Conservation (phyloP, 345 rosid genomes). For the Arabidopsis arenosa region DNA sequence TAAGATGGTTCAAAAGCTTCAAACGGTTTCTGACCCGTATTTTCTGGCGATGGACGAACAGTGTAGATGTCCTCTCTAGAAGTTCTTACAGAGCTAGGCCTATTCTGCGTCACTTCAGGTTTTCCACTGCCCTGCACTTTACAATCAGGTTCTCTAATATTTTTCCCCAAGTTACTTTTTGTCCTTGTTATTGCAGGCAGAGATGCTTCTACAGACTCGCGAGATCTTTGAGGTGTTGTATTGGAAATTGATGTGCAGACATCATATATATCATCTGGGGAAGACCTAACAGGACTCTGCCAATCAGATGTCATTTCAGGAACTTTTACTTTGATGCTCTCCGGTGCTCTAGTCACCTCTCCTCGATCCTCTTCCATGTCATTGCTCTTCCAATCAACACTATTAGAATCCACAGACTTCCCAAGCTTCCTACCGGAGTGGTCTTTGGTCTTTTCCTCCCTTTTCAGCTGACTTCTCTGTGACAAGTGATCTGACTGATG, state of each 20-base stretch:
- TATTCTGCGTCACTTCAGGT: slow-evolving; percentile 33
- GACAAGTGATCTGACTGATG: slow-evolving; percentile 43
- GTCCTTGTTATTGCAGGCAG: slow-evolving; percentile 31
- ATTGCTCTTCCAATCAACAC: slow-evolving; percentile 18
- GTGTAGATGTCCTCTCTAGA: slow-evolving; percentile 32
- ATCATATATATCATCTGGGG: slow-evolving; percentile 44
- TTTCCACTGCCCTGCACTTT: slow-evolving; percentile 26
- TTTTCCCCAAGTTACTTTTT: slow-evolving; percentile 32
- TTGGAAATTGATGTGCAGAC: slow-evolving; percentile 43
- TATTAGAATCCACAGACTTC: slow-evolving; percentile 30
- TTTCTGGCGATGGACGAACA: slow-evolving; percentile 34
- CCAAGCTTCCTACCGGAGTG: slow-evolving; percentile 39
- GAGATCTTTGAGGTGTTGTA: slow-evolving; percentile 36
- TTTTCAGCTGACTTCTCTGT: slow-evolving; percentile 29
- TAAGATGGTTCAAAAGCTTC: slow-evolving; percentile 44
- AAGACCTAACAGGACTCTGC: slow-evolving; percentile 44
- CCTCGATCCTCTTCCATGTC: slow-evolving; percentile 43
- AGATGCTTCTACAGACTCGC: slow-evolving; percentile 36
- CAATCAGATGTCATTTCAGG: slow-evolving; percentile 43
- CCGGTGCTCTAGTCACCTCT: slow-evolving; percentile 39
- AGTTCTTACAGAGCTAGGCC: slow-evolving; percentile 35
- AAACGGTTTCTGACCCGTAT: slow-evolving; percentile 31
- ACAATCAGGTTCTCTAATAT: slow-evolving; percentile 26
- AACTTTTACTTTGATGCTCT: slow-evolving; percentile 42
- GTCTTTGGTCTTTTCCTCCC: slow-evolving; percentile 38